phyloP scores from a whole-genome alignment of 345 rosid genomes.

The Microthlaspi erraticum region DNA sequence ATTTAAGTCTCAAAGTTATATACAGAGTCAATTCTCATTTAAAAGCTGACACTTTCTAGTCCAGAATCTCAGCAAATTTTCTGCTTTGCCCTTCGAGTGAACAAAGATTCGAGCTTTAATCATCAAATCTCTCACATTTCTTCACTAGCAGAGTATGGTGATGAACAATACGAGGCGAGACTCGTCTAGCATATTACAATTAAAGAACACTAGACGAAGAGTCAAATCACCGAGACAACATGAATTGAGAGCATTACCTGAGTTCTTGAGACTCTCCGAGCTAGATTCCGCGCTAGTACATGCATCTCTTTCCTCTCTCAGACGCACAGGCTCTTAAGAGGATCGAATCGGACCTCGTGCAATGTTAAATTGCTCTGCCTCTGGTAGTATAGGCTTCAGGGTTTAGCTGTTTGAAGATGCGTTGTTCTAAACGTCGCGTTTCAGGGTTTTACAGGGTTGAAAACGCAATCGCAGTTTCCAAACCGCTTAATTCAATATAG shows the following conservation, averaged over 20 bases:
- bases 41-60: constrained; percentile 9
- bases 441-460: constrained; percentile 32
- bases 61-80: not conserved
- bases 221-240: constrained; percentile 4
- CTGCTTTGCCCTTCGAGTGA: not conserved
- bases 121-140: not conserved
- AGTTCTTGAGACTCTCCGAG: constrained; percentile 45
- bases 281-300: constrained; percentile 46
- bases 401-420: constrained; percentile 37
- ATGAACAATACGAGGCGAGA: not conserved
- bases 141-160: not conserved
- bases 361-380: constrained; percentile 3
- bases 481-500: constrained; percentile 10
- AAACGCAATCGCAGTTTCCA: constrained; percentile 36
- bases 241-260: constrained; percentile 42
- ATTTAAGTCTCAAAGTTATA: not conserved
- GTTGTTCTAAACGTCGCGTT: constrained; percentile 29
- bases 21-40: not conserved
- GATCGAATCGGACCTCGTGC: constrained; percentile 30
- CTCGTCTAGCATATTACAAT: not conserved
- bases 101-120: constrained; percentile 8
- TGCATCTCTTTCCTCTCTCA: constrained; percentile 44
- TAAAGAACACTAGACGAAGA: constrained; percentile 1
- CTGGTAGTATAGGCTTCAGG: constrained; percentile 20
- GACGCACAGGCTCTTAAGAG: constrained; percentile 4